Evolutionary conservation across 106 monocot species (phyloP).

Genomic region (Allium sativum): DNA sequence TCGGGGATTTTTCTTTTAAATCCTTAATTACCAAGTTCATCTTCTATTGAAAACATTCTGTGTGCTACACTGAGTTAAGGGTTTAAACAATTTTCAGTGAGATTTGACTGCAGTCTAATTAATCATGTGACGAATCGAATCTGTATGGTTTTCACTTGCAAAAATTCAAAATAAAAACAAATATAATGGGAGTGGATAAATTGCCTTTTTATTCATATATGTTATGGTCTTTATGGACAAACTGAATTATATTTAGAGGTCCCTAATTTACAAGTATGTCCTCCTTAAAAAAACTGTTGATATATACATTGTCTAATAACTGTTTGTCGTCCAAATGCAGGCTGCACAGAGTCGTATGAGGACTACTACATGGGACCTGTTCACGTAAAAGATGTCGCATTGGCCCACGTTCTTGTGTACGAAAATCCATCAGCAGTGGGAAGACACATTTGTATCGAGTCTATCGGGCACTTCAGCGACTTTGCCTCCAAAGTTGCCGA

Average conservation of each 20-base stretch:
- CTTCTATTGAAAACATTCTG: too few relatives aligned
- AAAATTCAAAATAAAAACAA: too few relatives aligned
- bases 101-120: too few relatives aligned
- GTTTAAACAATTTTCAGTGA: too few relatives aligned
- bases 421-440: slow-evolving; percentile 71
- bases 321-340: slow-evolving; percentile 21
- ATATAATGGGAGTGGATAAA: not conserved
- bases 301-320: not conserved
- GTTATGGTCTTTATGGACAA: too few relatives aligned
- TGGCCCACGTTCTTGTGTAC: slow-evolving; percentile 71
- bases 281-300: not conserved
- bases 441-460: slow-evolving; percentile 74
- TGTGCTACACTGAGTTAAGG: too few relatives aligned
- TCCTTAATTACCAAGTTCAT: too few relatives aligned
- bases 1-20: too few relatives aligned
- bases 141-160: too few relatives aligned
- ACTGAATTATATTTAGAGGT: too few relatives aligned
- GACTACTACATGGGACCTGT: slow-evolving; percentile 85
- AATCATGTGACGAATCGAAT: too few relatives aligned
- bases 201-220: not conserved
- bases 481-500: slow-evolving; percentile 74
- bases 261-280: not conserved
- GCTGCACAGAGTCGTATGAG: slow-evolving; percentile 51
- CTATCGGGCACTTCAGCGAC: slow-evolving; percentile 68
- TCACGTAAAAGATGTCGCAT: slow-evolving; percentile 90